Base-by-base conservation (phyloP, 2,329 filamentous ascomycete species). In the Colletotrichum tropicicola region DNA sequence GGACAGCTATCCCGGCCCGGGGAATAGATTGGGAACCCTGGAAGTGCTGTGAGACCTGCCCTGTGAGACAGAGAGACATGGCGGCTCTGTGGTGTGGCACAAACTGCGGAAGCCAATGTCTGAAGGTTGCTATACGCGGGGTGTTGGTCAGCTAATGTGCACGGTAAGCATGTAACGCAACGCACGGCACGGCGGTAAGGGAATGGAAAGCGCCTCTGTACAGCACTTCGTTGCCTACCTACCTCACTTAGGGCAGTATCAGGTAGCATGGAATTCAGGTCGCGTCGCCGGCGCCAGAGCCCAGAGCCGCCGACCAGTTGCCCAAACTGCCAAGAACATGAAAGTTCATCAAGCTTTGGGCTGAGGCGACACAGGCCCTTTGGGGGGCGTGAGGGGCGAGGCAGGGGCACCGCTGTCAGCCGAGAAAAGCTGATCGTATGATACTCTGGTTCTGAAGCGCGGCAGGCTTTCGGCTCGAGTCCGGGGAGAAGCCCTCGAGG, bases 261-360 rank as follows among this genome's bases (percentile, higher is more conserved):
- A n/a, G n/a, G n/a, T n/a, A n/a, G n/a, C n/a, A n/a, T n/a, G n/a
- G n/a, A n/a, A n/a, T n/a, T 21, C 45, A 10, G 45, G 45, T 19
- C 25, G 27, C n/a, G 45, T 19, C 45, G 17, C 25, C n/a, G n/a
- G 7, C n/a, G 45, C 6, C 9, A 48, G 19, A 23, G 53, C 19
- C 39, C n/a, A 23, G 47, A 47, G 30, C 55, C 56, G 43, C n/a
- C 43, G 43, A 37, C 32, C 56, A 49, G 45, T 35, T 32, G 28
- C 43, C 43, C 43, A 65, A 65, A 55, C 55, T 19, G 57, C 56
- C 43, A 65, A 61, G 49, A 45, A 21, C 21, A n/a, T 35, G 57
- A 44, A 49, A 54, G 32, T 30, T 44, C 51, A 51, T 51, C 57
- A 64, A 64, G 48, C 60, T 54, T 60, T 59, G 55, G 44, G 49